A percentile compares a stretch with the other conserved stretches of the same genome.
Evolutionary conservation across 2,329 filamentous ascomycete genomes (phyloP).

Genomic region (Xylaria multiplex): DNA sequence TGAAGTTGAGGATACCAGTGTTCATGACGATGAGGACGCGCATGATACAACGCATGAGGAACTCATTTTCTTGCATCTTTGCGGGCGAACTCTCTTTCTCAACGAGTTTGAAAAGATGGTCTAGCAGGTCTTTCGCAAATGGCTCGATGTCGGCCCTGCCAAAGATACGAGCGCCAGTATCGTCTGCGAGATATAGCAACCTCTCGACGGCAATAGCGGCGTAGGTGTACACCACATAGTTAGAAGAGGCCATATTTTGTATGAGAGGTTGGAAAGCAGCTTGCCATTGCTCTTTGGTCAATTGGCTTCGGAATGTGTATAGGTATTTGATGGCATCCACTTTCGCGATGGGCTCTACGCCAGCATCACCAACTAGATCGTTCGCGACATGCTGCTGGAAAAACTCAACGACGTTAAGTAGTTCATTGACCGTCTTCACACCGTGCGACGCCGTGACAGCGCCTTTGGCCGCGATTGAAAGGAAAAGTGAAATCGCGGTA

Average conservation of each 20-base stretch:
- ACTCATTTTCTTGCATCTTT: slow-evolving; percentile 98
- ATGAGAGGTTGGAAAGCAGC: slow-evolving; percentile 89
- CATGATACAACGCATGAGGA: slow-evolving; percentile 99
- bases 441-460: slow-evolving; percentile 86
- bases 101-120: slow-evolving; percentile 91
- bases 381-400: slow-evolving; percentile 91
- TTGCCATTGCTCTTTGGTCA: slow-evolving; percentile 92
- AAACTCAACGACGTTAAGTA: slow-evolving; percentile 91
- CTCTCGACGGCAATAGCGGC: slow-evolving; percentile 96
- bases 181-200: slow-evolving; percentile 83
- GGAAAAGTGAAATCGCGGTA: slow-evolving; percentile 96
- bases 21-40: slow-evolving; percentile 93
- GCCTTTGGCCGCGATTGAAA: slow-evolving; percentile 93
- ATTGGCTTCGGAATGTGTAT: slow-evolving; percentile 94
- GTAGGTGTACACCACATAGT: slow-evolving; percentile 98
- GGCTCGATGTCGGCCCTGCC: slow-evolving; percentile 80
- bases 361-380: slow-evolving; percentile 79
- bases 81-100: slow-evolving; percentile 84
- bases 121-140: slow-evolving; percentile 84
- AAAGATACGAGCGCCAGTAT: slow-evolving; percentile 80
- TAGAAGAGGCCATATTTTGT: slow-evolving; percentile 86
- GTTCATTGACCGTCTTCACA: slow-evolving; percentile 87
- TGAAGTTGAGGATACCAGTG: slow-evolving; percentile 78
- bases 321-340: slow-evolving; percentile 98
- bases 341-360: slow-evolving; percentile 85